Base-by-base conservation (phyloP, 2,329 filamentous ascomycete genomes). In the Nannizziopsis barbatae region DNA sequence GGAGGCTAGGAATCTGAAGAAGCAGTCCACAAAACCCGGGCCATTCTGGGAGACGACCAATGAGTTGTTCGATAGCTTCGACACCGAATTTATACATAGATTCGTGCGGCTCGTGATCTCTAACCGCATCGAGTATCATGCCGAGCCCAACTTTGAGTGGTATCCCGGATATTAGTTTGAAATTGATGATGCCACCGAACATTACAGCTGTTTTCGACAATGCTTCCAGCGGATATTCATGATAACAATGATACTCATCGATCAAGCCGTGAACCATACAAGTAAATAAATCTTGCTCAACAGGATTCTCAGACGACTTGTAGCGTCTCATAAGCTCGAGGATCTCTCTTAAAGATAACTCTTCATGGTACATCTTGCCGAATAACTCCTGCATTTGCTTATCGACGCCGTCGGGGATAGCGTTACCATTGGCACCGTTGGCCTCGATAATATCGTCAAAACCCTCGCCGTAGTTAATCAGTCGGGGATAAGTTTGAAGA, bases 181-280 rank as follows among this genome's bases (percentile, higher is more conserved):
- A 92, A 45, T 89, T 89, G 59, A 98, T 95, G 55, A 96, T 92
- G 22, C 90, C 92, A 48, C 92, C 92, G 63, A 98, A 98, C 22
- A 98, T 76, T 8, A 98, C 89, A 3, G 92, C 90, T 0, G 92
- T 98, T 9, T 90, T 96, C 6, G 90, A 90, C 44, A 98, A 72
- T 5, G 92, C 92, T 61, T 95, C 90, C n/a, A 95, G 74, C 0
- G 93, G 93, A 64, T 98, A 98, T 60, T 93, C 89, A 36, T 84
- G 80, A 63, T 95, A 98, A 61, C 95, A 93, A 48, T 83, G 83
- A 64, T 95, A 98, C 69, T 98, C 92, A 58, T 98, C 92, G 58
- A 98, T 95, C 3, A 98, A 73, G 0, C 92, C 92, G 60, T 95
- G 89, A 32, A 98, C 94, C 88, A 98, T 98, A 69, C 90, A 95